Base-by-base conservation (phyloP, 306 rosid species). In the Boehmeria nivea region DNA sequence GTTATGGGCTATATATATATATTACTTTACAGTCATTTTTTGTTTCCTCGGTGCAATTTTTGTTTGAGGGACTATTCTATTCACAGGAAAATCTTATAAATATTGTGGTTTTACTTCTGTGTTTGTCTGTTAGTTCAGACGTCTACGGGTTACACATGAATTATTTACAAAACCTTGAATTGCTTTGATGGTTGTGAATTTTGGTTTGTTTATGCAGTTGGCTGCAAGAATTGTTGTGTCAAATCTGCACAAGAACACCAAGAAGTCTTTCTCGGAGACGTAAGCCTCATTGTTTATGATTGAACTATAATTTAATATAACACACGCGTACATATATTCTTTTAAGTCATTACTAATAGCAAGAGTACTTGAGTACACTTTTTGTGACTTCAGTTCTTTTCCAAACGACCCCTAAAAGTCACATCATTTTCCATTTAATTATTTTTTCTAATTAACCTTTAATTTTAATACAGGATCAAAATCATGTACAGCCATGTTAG, bases 211-310 rank as follows among this genome's bases (percentile, higher is more conserved):
- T 26, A 33, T 31, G 72, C 74, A 87, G 95, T 63, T 87, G 84
- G 95, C 95, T 57, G 93, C 95, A 9, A 78, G 95, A 63, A 87
- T 87, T 53, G 93, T 75, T 16, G 93, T 83, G 46, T 87, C 89
- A 0, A 83, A 87, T 71, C 71, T 87, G 21, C 95, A 87, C 65
- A 87, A 87, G 76, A 83, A 79, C 54, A 87, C 94, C 0, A 73
- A 38, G 63, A 81, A 87, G 52, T 84, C 66, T 0, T 84, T 87
- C 64, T 84, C 94, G 0, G 94, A 87, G 61, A 81, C 94, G 95
- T 87, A 75, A 68, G 89, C 73, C 46, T 54, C 6, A 6, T 12
- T 6, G 0, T 18, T 40, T 0, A 0, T 27, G 15, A 40, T 40
- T n/a, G n/a, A n/a, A n/a, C n/a, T n/a, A n/a, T n/a, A n/a, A n/a